A percentile compares a stretch with the other conserved stretches of the same genome.
Evolutionary conservation across 805 yeast genomes (phyloP).

Genomic region (Metschnikowia dekortorum): DNA sequence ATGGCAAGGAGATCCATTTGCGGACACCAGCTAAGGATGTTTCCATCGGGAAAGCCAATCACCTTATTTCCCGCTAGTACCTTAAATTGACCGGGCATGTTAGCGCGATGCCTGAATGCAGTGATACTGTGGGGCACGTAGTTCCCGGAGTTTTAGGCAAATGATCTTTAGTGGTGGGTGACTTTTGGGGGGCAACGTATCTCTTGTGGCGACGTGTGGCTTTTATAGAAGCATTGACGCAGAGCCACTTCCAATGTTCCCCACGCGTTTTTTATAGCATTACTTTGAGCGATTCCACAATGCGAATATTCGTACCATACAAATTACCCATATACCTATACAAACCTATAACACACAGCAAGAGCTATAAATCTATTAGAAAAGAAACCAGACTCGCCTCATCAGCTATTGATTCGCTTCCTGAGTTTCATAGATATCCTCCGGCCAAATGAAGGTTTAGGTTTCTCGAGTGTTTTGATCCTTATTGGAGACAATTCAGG

Average conservation of each 20-base stretch:
- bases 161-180: no score
- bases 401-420: neutral
- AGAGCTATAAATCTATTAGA: no score
- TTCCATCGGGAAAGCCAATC: conserved; percentile 32
- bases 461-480: neutral
- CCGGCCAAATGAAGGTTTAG: conserved; percentile 6
- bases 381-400: neutral
- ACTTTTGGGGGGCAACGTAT: no score
- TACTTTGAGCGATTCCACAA: neutral
- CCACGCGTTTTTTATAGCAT: neutral
- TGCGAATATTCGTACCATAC: neutral
- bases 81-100: neutral
- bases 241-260: neutral
- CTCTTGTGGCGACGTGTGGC: no score
- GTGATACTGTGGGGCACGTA: neutral
- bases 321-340: neutral
- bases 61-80: conserved; percentile 12
- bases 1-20: conserved; percentile 50
- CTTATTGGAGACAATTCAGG: neutral
- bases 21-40: conserved; percentile 46
- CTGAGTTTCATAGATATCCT: conserved; percentile 8
- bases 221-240: neutral
- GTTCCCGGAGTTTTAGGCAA: no score
- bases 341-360: neutral
- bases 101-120: neutral